Base-by-base conservation (phyloP, 2,329 filamentous ascomycete species). In the Fusarium ramigenum region DNA sequence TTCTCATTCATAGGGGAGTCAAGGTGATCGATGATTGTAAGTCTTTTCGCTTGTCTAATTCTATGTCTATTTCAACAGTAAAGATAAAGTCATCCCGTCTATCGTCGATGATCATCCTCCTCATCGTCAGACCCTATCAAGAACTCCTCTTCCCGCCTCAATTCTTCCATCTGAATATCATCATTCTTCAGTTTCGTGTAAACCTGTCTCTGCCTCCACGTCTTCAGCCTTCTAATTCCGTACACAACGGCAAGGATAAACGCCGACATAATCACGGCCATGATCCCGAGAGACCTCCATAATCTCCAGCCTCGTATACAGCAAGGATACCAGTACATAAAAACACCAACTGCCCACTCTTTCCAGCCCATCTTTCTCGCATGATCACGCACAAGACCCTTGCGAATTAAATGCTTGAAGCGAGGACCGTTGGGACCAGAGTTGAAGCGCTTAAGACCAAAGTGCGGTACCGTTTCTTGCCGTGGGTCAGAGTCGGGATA, bases 131-230 rank as follows among this genome's bases (percentile, higher is more conserved):
- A 74, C 2, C 69, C 70, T 18, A 72, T 54, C 49, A 78, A 42
- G 4, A 49, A 64, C 21, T 75, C 72, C 9, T 78, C 77, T 8
- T 78, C 74, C 30, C 64, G 53, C 21, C 58, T 34, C 0, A 73
- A 90, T 25, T 88, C 87, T 7, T 79, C 72, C 66, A 79, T 56
- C 19, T 43, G 60, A 42, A 79, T 78, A 47, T 79, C 77, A 7
- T 78, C 76, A 4, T 16, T 64, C 18, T 54, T 69, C 19, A 79
- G 19, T 36, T 60, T 77, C 5, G 30, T 76, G 44, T 79, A 79
- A 4, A 52, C 60, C 32, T 39, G 58, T 9, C 30, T 63, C 21
- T 57, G 69, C 19, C 49, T 73, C 63, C 53, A 70, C 1, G 18
- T 23, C 8, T 60, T 69, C 6, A 69, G 46, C 21, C 53, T 65